Conservation (phyloP, 164 flowering plant species). For the Aristolochia fimbriata region DNA sequence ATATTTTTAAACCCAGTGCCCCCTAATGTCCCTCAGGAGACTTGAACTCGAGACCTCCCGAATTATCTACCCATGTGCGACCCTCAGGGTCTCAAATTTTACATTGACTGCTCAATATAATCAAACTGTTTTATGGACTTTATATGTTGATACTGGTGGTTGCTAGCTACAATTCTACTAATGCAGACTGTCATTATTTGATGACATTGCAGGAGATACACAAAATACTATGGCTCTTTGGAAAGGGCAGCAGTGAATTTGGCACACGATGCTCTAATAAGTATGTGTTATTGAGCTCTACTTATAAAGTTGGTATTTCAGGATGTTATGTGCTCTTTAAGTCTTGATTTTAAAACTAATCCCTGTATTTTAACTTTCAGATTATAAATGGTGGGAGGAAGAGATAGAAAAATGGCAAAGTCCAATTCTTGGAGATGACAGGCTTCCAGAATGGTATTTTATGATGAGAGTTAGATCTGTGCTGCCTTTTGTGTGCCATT, state of each 20-base stretch:
- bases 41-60: no score
- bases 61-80: no score
- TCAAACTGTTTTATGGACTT: no score
- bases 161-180: background rate
- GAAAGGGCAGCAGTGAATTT: slow-evolving; percentile 66
- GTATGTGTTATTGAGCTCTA: slow-evolving; percentile 37
- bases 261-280: slow-evolving; percentile 83
- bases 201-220: slow-evolving; percentile 68
- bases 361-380: slow-evolving; percentile 26
- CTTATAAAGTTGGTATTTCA: background rate
- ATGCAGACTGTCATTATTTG: background rate
- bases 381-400: slow-evolving; percentile 94
- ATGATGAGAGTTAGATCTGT: slow-evolving; percentile 4
- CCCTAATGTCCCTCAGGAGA: no score
- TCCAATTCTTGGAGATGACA: slow-evolving; percentile 72
- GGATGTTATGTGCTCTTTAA: background rate
- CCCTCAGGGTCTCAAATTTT: no score
- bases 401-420: slow-evolving; percentile 96
- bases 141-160: background rate
- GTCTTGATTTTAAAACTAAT: background rate
- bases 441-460: slow-evolving; percentile 85
- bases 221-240: slow-evolving; percentile 87
- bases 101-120: background rate
- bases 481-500: no score
- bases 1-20: no score